Conservation (phyloP, 139 green algal species). For the Micractinium conductrix region DNA sequence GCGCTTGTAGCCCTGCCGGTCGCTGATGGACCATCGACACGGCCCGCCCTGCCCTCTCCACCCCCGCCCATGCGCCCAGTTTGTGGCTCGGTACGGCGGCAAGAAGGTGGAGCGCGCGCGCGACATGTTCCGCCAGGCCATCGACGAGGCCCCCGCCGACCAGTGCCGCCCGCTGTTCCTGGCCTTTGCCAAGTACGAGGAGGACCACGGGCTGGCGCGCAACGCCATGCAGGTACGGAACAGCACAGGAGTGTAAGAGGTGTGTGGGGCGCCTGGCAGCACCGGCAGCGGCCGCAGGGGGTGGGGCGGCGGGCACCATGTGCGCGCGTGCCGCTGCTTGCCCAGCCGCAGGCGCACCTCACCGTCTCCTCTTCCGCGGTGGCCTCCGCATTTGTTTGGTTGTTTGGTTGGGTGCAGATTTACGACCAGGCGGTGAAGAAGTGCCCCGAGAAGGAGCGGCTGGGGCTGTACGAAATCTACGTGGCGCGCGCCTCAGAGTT, state of each 20-base stretch:
- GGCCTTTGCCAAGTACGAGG: slow-evolving; percentile 91
- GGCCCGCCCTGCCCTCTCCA: neutral
- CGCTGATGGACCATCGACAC: neutral
- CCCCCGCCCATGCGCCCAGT: slow-evolving; percentile 29
- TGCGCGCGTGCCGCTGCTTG: too few relatives aligned
- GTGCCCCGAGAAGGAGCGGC: slow-evolving; percentile 79
- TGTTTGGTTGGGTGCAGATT: too few relatives aligned
- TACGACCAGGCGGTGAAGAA: slow-evolving; percentile 78
- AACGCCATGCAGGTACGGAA: slow-evolving; percentile 86
- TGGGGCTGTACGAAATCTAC: slow-evolving; percentile 89
- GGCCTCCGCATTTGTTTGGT: too few relatives aligned
- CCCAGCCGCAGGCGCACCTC: too few relatives aligned
- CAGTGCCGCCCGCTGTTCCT: slow-evolving; percentile 80
- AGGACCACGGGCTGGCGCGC: slow-evolving; percentile 89
- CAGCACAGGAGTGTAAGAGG: too few relatives aligned
- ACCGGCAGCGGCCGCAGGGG: too few relatives aligned
- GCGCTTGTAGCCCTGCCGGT: neutral
- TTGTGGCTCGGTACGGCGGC: slow-evolving; percentile 84
- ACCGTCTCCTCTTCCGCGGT: too few relatives aligned
- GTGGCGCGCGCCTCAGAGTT: slow-evolving; percentile 88
- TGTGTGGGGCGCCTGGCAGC: too few relatives aligned
- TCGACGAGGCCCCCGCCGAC: slow-evolving; percentile 60
- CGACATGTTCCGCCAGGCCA: slow-evolving; percentile 95
- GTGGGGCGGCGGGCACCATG: too few relatives aligned
- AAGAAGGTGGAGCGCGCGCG: slow-evolving; percentile 94